Base-by-base conservation (phyloP, 352 stramenopile species). In the Phytopythium boreale region DNA sequence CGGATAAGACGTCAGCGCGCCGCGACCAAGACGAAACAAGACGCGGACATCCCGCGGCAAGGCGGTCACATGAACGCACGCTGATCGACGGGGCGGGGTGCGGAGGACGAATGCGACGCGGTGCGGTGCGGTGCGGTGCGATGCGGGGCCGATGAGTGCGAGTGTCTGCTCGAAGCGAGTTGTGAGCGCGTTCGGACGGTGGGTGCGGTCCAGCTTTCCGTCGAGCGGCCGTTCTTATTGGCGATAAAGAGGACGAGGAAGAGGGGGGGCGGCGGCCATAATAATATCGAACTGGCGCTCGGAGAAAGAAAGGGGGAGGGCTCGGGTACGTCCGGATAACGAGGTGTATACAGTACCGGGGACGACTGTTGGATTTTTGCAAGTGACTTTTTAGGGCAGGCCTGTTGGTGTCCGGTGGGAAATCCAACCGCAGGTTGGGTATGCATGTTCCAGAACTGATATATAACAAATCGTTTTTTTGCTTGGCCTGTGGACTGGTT, bases 91-190 rank as follows among this genome's bases (percentile, higher is more conserved):
- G 19, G 14, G 39, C 39, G 39, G 20, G 34, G 14, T 8, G 20
- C 43, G 43, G 20, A 4, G 12, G 39, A 2, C 8, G 39, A 44
- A 39, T 39, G 34, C 34, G 34, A 39, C 6, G 34, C 34, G 39
- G 3, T 17, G 41, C 41, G 41, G 19, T 2, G 41, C 19, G 20
- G 11, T 9, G 46, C 46, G 46, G 46, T 2, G 39, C 44, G 44
- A 12, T n/a, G n/a, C n/a, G n/a, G n/a, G 43, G 14, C 39, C 34
- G 10, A 14, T 7, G 34, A 39, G 46, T 56, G 49, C 26, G 49
- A 22, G 24, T 36, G 49, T 56, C 49, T 56, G 49, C 49, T 56
- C 49, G 49, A 56, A 56, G 49, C 49, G 49, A 56, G 49, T 56
- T 56, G 49, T 56, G 49, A 56, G 49, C 47, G 47, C 1, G 11